phyloP scores from a whole-genome alignment of 768 basidiomycete genomes.

The Lyophyllum semitale region DNA sequence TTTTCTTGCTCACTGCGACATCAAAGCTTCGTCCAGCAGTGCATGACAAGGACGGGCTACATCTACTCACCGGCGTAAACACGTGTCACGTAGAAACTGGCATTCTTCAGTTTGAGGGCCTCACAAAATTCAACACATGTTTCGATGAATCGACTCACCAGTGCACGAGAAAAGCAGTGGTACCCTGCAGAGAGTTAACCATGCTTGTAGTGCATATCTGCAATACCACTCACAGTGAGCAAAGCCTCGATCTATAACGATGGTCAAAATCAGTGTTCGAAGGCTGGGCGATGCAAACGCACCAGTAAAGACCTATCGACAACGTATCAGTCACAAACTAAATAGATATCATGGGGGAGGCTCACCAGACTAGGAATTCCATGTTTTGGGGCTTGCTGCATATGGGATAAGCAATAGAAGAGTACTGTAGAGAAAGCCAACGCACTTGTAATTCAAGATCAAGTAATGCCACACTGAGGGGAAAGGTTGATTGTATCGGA shows the following conservation, averaged over 20 bases:
- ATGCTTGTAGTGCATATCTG: not conserved
- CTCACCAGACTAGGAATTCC: conserved; percentile 27
- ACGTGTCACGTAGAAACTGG: conserved; percentile 50
- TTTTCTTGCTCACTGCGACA: conserved; percentile 41
- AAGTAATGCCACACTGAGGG: conserved; percentile 20
- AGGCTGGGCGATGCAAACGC: no score
- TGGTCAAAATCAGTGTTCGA: no score
- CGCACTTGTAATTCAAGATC: conserved; percentile 20
- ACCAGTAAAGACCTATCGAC: conserved; percentile 39
- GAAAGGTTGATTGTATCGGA: not conserved
- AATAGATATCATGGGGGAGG: not conserved
- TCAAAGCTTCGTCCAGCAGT: not conserved
- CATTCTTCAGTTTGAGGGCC: not conserved
- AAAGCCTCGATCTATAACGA: conserved; percentile 45
- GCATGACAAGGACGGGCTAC: conserved; percentile 14
- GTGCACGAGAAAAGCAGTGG: conserved; percentile 55
- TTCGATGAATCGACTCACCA: conserved; percentile 35
- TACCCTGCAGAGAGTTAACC: conserved; percentile 35
- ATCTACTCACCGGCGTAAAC: conserved; percentile 49
- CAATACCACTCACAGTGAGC: conserved; percentile 37
- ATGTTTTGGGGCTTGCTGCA: conserved; percentile 26
- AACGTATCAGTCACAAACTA: not conserved
- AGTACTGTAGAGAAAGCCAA: not conserved
- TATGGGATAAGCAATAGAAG: not conserved
- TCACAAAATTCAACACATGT: not conserved